Conservation (phyloP, 257 asterid genomes). For the Nemophila menziesii region DNA sequence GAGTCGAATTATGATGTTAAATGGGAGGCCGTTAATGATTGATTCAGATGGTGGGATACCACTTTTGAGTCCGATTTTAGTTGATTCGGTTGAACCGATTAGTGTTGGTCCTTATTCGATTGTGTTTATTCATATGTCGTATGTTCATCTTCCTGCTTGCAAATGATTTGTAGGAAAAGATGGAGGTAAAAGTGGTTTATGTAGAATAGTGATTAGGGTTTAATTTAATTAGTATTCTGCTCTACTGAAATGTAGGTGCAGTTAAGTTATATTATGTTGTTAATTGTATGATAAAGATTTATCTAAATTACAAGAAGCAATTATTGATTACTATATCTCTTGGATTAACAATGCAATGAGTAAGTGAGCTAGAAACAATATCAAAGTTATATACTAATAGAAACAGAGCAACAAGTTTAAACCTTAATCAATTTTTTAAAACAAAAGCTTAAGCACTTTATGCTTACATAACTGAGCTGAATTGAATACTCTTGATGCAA, state of each 20-base stretch:
- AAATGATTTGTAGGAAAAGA: slow-evolving; percentile 15
- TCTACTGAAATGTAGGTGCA: neutral
- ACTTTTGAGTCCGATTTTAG: slow-evolving; percentile 29
- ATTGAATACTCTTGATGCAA: too few species aligned
- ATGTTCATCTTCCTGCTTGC: slow-evolving; percentile 49
- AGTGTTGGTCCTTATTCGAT: slow-evolving; percentile 55
- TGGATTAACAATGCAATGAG: too few species aligned
- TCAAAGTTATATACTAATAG: too few species aligned
- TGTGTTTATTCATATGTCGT: slow-evolving; percentile 63
- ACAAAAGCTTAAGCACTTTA: too few species aligned
- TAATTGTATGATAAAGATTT: too few species aligned
- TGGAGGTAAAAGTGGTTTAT: slow-evolving; percentile 13
- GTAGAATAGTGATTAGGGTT: neutral
- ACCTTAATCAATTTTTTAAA: too few species aligned
- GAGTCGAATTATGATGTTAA: slow-evolving; percentile 58
- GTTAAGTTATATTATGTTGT: too few species aligned
- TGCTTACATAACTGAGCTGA: too few species aligned
- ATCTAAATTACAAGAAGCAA: too few species aligned
- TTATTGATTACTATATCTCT: too few species aligned
- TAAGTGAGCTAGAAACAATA: too few species aligned
- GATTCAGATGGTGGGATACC: slow-evolving; percentile 47
- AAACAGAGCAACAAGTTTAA: too few species aligned
- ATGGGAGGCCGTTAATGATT: slow-evolving; percentile 42
- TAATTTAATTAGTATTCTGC: neutral
- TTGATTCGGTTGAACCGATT: slow-evolving; percentile 43